Base-by-base conservation (phyloP, 108 stramenopile species). In the Aurantiochytrium sp. region DNA sequence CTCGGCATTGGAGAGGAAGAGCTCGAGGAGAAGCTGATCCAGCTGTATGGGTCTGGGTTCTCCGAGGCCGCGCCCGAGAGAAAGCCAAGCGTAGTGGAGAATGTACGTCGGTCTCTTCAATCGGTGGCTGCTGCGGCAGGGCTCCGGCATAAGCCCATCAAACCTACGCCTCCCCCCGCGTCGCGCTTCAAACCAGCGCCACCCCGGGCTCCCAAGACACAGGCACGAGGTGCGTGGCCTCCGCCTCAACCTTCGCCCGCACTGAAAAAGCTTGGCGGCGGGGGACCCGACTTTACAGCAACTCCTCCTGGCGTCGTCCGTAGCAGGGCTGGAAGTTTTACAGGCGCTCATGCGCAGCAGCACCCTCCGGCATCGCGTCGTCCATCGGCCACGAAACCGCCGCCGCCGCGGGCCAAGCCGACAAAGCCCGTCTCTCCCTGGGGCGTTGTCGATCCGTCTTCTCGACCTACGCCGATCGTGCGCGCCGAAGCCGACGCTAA, bases 21-120 rank as follows among this genome's bases (percentile, higher is more conserved):
- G 76, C 76, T 83, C 51, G 76, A 83, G 51, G 76, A 53, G 51
- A 83, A 83, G 51, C 76, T 83, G 16, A 83, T 83, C 49, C 76
- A 83, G 76, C n/a, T 83, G 45, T 83, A 83, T 45, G 76, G 76
- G n/a, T 83, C 45, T 4, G 76, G 76, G 43, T 83, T 83, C 51
- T 83, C 45, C 76, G 76, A 45, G 43, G 44, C 49, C 51, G 51
- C 14, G 19, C 16, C 76, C n/a, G 76, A 23, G 49, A 12, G 4
- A 6, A 83, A 83, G 76, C 14, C n/a, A 1, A 28, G 10, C 45
- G 42, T 28, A 1, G 64, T 69, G 64, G 64, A 69, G 25, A 69
- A 28, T 18, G 64, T 69, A 18, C 64, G 64, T 6, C 64, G 64
- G 10, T 69, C 64, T 8, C 64, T 69, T 0, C 64, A 69, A 18